A percentile compares a stretch with the other conserved stretches of the same genome.
Conservation (phyloP, 345 rosid species). For the Lumnitzera littorea region DNA sequence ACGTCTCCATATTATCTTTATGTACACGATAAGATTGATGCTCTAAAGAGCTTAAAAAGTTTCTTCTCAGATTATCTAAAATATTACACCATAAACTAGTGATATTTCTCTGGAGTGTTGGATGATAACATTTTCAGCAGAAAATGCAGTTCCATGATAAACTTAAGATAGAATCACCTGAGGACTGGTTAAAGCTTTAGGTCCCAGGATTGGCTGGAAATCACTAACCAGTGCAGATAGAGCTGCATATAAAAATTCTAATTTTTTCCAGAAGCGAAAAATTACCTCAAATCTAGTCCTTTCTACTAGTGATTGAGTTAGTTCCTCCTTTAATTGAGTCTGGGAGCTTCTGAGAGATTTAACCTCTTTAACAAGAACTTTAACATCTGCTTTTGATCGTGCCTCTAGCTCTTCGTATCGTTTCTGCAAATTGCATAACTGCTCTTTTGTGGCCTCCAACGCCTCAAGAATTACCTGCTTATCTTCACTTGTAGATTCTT, state of each 20-base stretch:
- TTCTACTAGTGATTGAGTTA: conserved; percentile 42
- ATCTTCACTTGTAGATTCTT: conserved; percentile 29
- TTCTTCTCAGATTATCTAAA: too few species aligned
- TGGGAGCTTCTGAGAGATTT: conserved; percentile 77
- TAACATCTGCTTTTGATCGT: conserved; percentile 90
- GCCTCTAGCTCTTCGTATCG: conserved; percentile 72
- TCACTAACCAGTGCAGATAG: too few species aligned
- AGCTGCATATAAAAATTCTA: neutral
- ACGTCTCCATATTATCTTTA: too few species aligned
- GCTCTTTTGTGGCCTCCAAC: conserved; percentile 62
- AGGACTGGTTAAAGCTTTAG: too few species aligned
- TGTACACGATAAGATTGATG: too few species aligned
- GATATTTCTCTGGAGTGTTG: too few species aligned
- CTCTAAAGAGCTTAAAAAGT: too few species aligned
- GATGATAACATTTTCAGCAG: too few species aligned
- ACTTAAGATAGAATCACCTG: too few species aligned
- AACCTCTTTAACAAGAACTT: conserved; percentile 91
- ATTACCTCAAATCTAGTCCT: conserved; percentile 74
- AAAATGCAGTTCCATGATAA: too few species aligned
- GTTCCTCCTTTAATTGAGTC: conserved; percentile 57
- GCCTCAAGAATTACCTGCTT: conserved; percentile 40
- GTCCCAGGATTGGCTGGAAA: too few species aligned
- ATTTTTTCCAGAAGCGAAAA: neutral
- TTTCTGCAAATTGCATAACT: conserved; percentile 52
- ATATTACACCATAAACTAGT: too few species aligned